A percentile compares a stretch with the other conserved stretches of the same genome.
Conservation (phyloP, 2,329 filamentous ascomycete species). For the Davidsoniella virescens region DNA sequence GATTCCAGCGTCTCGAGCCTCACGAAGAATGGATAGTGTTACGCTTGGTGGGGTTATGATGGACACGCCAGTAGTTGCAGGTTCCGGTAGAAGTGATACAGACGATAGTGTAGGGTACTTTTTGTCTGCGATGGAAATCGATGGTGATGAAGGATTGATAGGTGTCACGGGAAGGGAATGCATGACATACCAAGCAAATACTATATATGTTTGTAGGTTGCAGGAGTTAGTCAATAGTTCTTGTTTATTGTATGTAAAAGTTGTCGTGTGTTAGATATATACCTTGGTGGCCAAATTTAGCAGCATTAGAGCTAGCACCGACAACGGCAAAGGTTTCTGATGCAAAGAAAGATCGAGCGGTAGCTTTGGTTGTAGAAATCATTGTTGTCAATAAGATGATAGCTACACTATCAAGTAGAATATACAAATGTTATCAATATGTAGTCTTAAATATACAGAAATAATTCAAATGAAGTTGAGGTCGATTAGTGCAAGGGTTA, state of each 20-base stretch:
- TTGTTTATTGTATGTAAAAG: neutral
- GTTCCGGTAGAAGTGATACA: slow-evolving; percentile 47
- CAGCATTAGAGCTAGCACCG: slow-evolving; percentile 68
- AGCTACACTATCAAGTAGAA: neutral
- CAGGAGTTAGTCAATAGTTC: slow-evolving; percentile 1
- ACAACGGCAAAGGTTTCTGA: slow-evolving; percentile 72
- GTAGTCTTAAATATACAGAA: too few species aligned
- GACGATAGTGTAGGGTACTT: slow-evolving; percentile 47
- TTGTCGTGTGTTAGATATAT: slow-evolving; percentile 16
- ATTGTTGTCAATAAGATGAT: neutral
- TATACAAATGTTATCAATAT: too few species aligned
- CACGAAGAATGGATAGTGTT: slow-evolving; percentile 56
- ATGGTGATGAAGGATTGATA: slow-evolving; percentile 57
- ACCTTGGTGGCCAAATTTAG: slow-evolving; percentile 85
- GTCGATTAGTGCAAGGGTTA: neutral
- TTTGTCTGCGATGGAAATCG: slow-evolving; percentile 38
- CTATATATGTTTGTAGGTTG: slow-evolving; percentile 26
- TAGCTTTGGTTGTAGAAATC: slow-evolving; percentile 38
- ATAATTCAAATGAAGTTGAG: too few species aligned
- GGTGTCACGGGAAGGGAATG: slow-evolving; percentile 65
- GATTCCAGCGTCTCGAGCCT: slow-evolving; percentile 60
- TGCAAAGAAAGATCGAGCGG: slow-evolving; percentile 64
- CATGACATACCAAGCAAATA: slow-evolving; percentile 76
- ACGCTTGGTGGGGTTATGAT: slow-evolving; percentile 75
- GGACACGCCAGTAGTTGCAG: slow-evolving; percentile 57